Base-by-base conservation (phyloP, 495 filamentous ascomycete species). In the Chaetomium fimeti region DNA sequence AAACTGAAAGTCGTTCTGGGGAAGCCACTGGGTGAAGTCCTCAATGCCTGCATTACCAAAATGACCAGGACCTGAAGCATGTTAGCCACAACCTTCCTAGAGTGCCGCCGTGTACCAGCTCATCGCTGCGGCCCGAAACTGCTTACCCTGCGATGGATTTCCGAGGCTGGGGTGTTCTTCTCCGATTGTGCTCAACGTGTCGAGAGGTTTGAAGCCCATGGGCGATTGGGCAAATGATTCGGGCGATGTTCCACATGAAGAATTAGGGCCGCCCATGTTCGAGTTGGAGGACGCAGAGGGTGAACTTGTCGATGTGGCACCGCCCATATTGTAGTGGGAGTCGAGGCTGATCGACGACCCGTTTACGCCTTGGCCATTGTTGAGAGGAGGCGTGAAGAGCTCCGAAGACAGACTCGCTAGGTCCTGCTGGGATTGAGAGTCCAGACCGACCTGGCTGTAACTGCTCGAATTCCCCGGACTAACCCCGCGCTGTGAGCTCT, bases 1-100 rank as follows among this genome's bases (percentile, higher is more conserved):
- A 68, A 98, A 97, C 67, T 91, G 87, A 58, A 91, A 91, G 48
- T 88, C 87, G 72, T 92, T 94, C 73, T 96, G 90, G 12, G 90
- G 86, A 63, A 96, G 74, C 85, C 89, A 93, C 22, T 60, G 47
- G 69, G 92, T 90, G 55, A 97, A 79, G 65, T 80, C 78, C 47
- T 79, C 68, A 20, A 61, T 29, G 27, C 64, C 67, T 16, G 62
- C 3, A 51, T 64, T 69, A 71, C 48, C 60, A 45, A 75, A 62
- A 62, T 76, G 73, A 45, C 73, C 69, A 27, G 77, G 71, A 43
- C 74, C 77, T 79, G 51, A 20, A 57, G 6, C 0, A 29, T 40
- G 48, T 71, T 68, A 68, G 69, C 27, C 8, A n/a, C 15, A 13
- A 18, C 18, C 42, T n/a, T 11, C 57, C 8, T 36, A 36, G 32